Evolutionary conservation across 1,284 basidiomycete species (phyloP).

Genomic region (Ganoderma sinense): DNA sequence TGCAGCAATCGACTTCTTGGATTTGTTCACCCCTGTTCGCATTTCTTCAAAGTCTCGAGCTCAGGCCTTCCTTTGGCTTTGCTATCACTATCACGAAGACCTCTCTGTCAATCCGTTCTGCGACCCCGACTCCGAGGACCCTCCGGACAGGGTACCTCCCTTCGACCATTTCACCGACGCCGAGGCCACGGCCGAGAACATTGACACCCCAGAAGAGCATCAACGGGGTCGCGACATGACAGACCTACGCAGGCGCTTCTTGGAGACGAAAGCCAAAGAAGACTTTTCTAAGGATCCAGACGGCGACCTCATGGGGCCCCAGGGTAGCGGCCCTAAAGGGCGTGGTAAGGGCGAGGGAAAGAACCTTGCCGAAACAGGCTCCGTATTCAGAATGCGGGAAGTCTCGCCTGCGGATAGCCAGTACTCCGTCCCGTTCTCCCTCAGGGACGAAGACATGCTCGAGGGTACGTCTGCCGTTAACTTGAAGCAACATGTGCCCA

Average conservation of each 20-base stretch:
- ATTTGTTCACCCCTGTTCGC: constrained; percentile 70
- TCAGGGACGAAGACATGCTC: constrained; percentile 27
- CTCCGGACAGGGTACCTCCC: constrained; percentile 62
- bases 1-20: constrained; percentile 62
- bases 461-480: constrained; percentile 25
- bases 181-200: constrained; percentile 65
- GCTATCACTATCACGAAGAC: constrained; percentile 80
- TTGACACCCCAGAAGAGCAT: constrained; percentile 72
- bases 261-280: constrained; percentile 58
- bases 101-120: constrained; percentile 70
- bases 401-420: constrained; percentile 30
- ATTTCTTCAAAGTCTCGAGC: constrained; percentile 70
- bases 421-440: constrained; percentile 21
- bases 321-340: constrained; percentile 20
- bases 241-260: constrained; percentile 65
- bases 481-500: constrained; percentile 3
- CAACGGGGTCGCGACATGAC: constrained; percentile 75
- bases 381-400: constrained; percentile 25
- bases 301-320: constrained; percentile 33
- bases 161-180: constrained; percentile 56
- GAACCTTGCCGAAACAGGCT: constrained; percentile 21
- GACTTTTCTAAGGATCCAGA: constrained; percentile 36
- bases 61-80: constrained; percentile 78
- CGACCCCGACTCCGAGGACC: constrained; percentile 58
- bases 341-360: constrained; percentile 29